Percentiles rank a stretch among this genome's conserved stretches.
phyloP scores from a whole-genome alignment of 192 early-diverging fungal species.

The Funneliformis mosseae region DNA sequence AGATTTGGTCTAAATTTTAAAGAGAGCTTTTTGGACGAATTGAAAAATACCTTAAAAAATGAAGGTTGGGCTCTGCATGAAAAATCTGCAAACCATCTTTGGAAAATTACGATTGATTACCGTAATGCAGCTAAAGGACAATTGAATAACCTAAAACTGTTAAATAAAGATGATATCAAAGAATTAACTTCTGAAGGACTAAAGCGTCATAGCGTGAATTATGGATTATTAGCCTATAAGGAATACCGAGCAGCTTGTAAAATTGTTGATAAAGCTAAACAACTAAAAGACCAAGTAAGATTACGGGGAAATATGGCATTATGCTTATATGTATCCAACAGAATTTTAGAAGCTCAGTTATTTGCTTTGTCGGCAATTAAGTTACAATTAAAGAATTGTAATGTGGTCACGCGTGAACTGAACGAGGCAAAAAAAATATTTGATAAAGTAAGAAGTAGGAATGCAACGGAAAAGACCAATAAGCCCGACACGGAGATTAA shows the following conservation, averaged over 20 bases:
- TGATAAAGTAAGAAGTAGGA: background rate
- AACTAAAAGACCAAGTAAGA: background rate
- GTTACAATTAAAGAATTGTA: background rate
- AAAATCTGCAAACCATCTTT: background rate
- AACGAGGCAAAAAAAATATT: constrained; percentile 3
- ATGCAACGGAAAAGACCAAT: background rate
- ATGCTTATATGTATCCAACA: background rate
- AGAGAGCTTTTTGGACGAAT: background rate
- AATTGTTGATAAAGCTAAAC: background rate
- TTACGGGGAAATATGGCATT: constrained; percentile 20
- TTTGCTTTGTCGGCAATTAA: constrained; percentile 18
- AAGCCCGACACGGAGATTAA: background rate
- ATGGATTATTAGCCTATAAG: background rate
- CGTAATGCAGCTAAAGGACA: background rate
- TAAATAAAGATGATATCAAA: background rate
- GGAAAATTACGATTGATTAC: constrained; percentile 5
- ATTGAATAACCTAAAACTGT: background rate
- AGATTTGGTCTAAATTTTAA: background rate
- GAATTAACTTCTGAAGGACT: background rate
- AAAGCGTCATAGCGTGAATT: background rate
- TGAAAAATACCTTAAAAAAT: background rate
- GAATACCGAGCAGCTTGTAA: constrained; percentile 17
- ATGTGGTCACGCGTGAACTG: background rate
- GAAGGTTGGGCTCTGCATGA: background rate
- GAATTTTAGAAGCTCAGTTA: background rate